These are phyloP conservation scores for Leccinum subgranulosum DNA, from an alignment of 768 basidiomycete species.

Conservation along the genomic window DNA sequence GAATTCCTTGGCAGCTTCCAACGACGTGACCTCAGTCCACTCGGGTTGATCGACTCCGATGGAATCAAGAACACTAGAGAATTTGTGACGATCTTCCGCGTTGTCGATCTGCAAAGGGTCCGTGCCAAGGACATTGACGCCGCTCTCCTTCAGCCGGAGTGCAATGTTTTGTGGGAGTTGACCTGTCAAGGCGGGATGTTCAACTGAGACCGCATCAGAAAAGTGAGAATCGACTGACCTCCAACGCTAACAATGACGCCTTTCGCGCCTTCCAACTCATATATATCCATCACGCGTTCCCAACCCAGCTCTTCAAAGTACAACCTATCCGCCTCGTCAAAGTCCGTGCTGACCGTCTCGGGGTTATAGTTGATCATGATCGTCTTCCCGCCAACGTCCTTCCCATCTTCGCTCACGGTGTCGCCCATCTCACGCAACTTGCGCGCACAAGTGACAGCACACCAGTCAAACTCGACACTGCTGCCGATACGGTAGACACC, in stretches of 20 bases:
- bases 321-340: slow-evolving; percentile 97
- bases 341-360: slow-evolving; percentile 98
- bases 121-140: slow-evolving; percentile 93
- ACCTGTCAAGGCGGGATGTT: slow-evolving; percentile 42
- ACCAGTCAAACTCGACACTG: slow-evolving; percentile 99
- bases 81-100: slow-evolving; percentile 99
- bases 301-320: slow-evolving; percentile 99
- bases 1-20: slow-evolving; percentile 90
- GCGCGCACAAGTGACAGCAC: slow-evolving; percentile 97
- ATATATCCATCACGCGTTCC: slow-evolving; percentile 99
- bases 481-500: slow-evolving; percentile 98
- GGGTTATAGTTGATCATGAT: slow-evolving; percentile 99
- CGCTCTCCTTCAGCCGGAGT: slow-evolving; percentile 84
- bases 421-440: slow-evolving; percentile 85
- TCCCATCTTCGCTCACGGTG: slow-evolving; percentile 13
- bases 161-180: slow-evolving; percentile 99
- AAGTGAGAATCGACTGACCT: slow-evolving; percentile 47
- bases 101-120: slow-evolving; percentile 94
- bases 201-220: background rate
- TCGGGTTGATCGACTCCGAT: slow-evolving; percentile 96
- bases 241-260: slow-evolving; percentile 97
- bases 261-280: slow-evolving; percentile 88
- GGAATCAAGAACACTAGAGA: slow-evolving; percentile 93
- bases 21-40: slow-evolving; percentile 87
- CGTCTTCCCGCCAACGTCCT: slow-evolving; percentile 57